phyloP scores from a whole-genome alignment of 1,139 yeast species.

The Yamadazyma spencermartinsiae region DNA sequence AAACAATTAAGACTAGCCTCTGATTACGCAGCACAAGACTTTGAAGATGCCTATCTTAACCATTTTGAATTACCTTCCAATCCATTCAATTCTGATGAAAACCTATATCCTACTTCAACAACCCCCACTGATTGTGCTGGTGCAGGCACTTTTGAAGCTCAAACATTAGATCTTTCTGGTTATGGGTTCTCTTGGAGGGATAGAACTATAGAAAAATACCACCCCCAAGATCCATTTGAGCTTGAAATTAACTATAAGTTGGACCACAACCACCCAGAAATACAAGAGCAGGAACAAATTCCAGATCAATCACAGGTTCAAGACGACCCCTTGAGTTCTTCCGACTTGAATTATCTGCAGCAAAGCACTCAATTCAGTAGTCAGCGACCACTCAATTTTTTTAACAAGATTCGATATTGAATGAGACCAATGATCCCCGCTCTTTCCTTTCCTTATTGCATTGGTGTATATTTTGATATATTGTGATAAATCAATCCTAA shows the following conservation, averaged over 20 bases:
- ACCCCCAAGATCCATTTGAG: neutral
- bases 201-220: neutral
- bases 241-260: neutral
- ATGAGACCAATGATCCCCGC: too few relatives aligned
- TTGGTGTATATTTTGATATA: too few relatives aligned
- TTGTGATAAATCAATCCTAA: too few relatives aligned
- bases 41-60: neutral
- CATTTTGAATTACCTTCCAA: neutral
- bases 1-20: neutral
- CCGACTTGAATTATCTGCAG: too few relatives aligned
- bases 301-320: too few relatives aligned
- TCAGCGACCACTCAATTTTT: too few relatives aligned
- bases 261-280: neutral
- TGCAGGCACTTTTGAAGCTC: neutral
- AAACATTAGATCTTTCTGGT: neutral
- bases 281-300: too few relatives aligned
- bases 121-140: neutral
- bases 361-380: too few relatives aligned
- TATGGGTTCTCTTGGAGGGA: neutral
- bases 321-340: too few relatives aligned
- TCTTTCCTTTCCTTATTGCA: too few relatives aligned
- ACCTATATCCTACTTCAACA: neutral
- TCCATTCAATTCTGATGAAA: conserved; percentile 1
- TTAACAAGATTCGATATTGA: too few relatives aligned
- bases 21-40: neutral